Evolutionary conservation across 2,329 filamentous ascomycete species (phyloP).

Genomic region (Colletotrichum sp.): DNA sequence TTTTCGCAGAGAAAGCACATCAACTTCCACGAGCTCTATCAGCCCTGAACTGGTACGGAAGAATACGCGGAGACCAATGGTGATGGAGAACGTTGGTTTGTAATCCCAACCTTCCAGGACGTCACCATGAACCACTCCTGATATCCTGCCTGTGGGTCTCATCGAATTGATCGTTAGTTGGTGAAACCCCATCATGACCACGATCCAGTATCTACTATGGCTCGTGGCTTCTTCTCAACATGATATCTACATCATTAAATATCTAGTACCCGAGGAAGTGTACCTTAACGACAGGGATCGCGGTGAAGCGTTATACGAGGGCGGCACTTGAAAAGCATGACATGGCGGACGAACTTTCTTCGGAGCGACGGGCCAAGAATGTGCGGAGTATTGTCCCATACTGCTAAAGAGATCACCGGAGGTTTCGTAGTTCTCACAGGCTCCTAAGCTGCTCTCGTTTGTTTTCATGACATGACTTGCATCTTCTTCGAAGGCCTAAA

Average conservation of each 20-base stretch:
- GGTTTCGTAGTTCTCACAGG: fast-evolving
- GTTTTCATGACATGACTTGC: fast-evolving
- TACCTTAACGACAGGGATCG: neutral
- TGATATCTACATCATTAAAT: neutral
- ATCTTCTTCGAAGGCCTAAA: fast-evolving
- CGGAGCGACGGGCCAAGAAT: fast-evolving
- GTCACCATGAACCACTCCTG: fast-evolving
- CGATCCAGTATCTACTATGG: no score
- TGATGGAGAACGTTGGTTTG: neutral
- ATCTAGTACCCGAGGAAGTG: neutral
- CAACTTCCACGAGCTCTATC: neutral
- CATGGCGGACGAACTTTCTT: neutral
- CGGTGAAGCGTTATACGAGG: neutral
- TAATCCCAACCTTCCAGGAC: neutral
- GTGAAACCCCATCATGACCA: no score
- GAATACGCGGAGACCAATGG: neutral
- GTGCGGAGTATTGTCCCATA: neutral
- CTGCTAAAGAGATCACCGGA: neutral
- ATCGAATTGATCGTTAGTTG: no score
- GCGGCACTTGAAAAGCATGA: fast-evolving
- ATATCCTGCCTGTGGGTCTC: no score
- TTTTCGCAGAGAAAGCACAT: neutral
- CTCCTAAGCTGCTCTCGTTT: neutral
- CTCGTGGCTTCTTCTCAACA: neutral
- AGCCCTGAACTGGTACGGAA: neutral